Base-by-base conservation (phyloP, 148 eudicot genomes). In the Drosera capensis region DNA sequence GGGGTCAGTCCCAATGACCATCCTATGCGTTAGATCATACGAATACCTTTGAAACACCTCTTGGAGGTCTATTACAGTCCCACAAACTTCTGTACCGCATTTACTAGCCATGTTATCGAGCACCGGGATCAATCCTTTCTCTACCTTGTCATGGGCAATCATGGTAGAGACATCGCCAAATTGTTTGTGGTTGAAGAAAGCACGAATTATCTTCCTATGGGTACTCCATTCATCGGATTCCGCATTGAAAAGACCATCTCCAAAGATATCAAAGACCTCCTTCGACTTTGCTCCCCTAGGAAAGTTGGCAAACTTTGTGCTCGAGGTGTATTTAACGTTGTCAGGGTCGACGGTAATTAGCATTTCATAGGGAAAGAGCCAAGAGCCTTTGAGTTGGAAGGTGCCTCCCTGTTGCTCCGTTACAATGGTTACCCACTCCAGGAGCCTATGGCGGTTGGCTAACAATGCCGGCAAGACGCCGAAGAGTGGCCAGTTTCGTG, bases 21-120 rank as follows among this genome's bases (percentile, higher is more conserved):
- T 20, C 12, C 20, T 43, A 18, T 50, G 25, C 8, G 46, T 68
- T 12, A 11, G 28, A 49, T 68, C 73, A 54, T 57, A 63, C 5
- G 69, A 46, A 23, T 53, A 51, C 47, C 73, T 54, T 43, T 55
- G 64, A 38, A 68, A 63, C 14, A 68, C 7, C 14, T 64, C 73
- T 15, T 68, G 73, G 58, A 68, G 46, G 40, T 68, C 73, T 9
- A 68, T 28, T 4, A 9, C n/a, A n/a, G n/a, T n/a, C n/a, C 38
- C 25, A 22, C 54, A 3, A 5, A n/a, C 3, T 25, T 38, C 0
- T 37, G 38, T n/a, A n/a, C n/a, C 16, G 11, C 51, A 7, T 7
- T 30, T 35, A 40, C 51, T 17, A 25, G 20, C 0, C n/a, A n/a
- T n/a, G n/a, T n/a, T n/a, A n/a, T 62, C 67, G 5, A 67, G 59